Base-by-base conservation (phyloP, 192 early-diverging fungal species). In the Coemansia sp. region DNA sequence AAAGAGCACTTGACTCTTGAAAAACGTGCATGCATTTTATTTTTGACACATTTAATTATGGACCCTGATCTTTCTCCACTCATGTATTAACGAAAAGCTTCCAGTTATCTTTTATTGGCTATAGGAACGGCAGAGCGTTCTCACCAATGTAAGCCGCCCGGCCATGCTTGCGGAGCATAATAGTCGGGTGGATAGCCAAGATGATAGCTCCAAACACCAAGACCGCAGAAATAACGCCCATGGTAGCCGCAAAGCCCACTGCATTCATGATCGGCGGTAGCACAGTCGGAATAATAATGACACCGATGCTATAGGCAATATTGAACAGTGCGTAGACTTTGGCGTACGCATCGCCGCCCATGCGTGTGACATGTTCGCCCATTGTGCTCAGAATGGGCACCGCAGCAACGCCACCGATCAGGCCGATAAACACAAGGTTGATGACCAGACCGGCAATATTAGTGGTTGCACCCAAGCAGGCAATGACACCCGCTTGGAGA, bases 241-340 rank as follows among this genome's bases (percentile, higher is more conserved):
- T 80, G 11, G 83, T 84, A 37, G 60, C 74, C 3, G 62, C 72
- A 72, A 89, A 89, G 0, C 83, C 83, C 18, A 79, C 67, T 17
- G 73, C 66, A 17, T 86, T 83, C 64, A 81, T 79, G 20, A 88
- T 67, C 3, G 79, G 68, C 2, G 88, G 85, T 21, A 85, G 82
- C 47, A 85, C 64, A n/a, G 88, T 86, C 4, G 90, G 90, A 2
- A 88, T 86, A 24, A 86, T 60, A 47, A 90, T 85, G 79, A 90
- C 88, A n/a, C 88, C 87, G n/a, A 86, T 63, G 20, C 87, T 86
- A 48, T 87, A 92, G 0, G 87, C 84, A 69, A 90, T 87, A 68
- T 90, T 92, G 69, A 87, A 89, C 36, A 92, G 67, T 5, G 88
- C 88, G 69, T 89, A 90, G 2, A 87, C 84, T 68, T 76, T 74